phyloP scores from a whole-genome alignment of 169 alveolate genomes.

The Plasmodium ovale region DNA sequence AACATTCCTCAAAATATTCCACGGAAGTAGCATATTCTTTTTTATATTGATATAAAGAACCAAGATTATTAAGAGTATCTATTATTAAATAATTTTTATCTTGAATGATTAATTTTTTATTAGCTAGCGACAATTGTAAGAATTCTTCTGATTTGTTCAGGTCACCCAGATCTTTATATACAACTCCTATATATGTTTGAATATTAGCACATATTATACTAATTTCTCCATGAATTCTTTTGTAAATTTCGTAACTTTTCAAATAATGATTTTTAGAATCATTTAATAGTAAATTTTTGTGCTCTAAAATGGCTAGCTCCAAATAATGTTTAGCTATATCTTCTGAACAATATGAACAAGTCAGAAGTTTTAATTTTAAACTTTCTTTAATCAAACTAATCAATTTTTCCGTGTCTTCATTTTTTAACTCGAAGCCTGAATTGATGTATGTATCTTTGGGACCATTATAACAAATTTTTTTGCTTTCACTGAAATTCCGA shows the following conservation, averaged over 20 bases:
- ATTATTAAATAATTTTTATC: conserved; percentile 63
- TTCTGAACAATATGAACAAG: conserved; percentile 69
- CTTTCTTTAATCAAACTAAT: conserved; percentile 59
- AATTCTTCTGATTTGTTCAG: conserved; percentile 63
- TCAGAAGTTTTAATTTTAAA: conserved; percentile 55
- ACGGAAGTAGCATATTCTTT: conserved; percentile 43
- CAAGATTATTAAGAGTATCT: conserved; percentile 72
- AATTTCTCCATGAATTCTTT: conserved; percentile 54
- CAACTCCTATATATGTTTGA: conserved; percentile 70
- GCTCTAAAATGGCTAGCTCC: conserved; percentile 76
- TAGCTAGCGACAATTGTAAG: conserved; percentile 58
- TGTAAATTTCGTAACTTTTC: conserved; percentile 71
- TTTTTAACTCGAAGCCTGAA: conserved; percentile 64
- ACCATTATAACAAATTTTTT: conserved; percentile 67
- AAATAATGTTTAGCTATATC: conserved; percentile 71
- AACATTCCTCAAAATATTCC: conserved; percentile 69
- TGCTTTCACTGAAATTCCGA: conserved; percentile 22
- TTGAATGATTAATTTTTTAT: conserved; percentile 50
- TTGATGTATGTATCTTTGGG: conserved; percentile 75
- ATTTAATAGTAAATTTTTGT: conserved; percentile 60
- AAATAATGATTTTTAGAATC: conserved; percentile 71
- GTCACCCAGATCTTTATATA: conserved; percentile 73
- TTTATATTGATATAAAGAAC: conserved; percentile 56
- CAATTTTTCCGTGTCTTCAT: conserved; percentile 76
- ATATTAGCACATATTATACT: conserved; percentile 75